phyloP scores from a whole-genome alignment of 2,329 filamentous ascomycete genomes.

The Xenosphaeropsis pyriputrescens region DNA sequence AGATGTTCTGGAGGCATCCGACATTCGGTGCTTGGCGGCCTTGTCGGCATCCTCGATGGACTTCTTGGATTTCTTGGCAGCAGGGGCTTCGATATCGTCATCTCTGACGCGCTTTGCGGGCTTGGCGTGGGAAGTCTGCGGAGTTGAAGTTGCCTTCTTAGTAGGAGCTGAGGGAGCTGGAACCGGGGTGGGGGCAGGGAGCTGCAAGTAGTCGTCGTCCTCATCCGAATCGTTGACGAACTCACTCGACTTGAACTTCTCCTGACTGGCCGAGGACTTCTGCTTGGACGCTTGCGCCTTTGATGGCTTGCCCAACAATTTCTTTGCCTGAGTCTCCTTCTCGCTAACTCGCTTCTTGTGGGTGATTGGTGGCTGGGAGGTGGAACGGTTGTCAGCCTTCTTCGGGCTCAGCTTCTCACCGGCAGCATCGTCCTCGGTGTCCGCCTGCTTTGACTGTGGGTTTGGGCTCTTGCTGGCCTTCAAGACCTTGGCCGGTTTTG shows the following conservation, averaged over 20 bases:
- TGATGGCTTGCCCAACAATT: constrained; percentile 47
- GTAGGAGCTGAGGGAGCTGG: not conserved
- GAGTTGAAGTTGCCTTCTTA: not conserved
- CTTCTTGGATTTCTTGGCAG: constrained; percentile 10
- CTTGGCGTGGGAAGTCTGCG: constrained; percentile 3
- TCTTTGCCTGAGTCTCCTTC: constrained; percentile 1
- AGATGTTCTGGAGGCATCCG: constrained; percentile 32
- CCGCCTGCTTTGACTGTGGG: constrained; percentile 28
- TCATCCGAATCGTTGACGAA: constrained; percentile 1
- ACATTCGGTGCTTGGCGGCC: constrained; percentile 22
- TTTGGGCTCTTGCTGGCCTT: constrained; percentile 23
- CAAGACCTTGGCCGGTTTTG: constrained; percentile 31
- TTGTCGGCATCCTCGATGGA: constrained; percentile 5
- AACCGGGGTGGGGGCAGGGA: not conserved
- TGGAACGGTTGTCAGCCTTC: constrained; percentile 24
- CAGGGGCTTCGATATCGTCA: not conserved
- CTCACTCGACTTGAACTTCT: constrained; percentile 1
- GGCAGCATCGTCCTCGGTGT: constrained; percentile 20
- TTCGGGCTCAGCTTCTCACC: constrained; percentile 10
- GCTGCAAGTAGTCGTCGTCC: not conserved
- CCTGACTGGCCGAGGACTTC: constrained; percentile 3
- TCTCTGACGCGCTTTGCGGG: constrained; percentile 10
- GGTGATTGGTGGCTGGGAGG: constrained; percentile 25
- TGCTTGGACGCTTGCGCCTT: constrained; percentile 1
- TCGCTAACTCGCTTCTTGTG: constrained; percentile 41